Conservation (phyloP, 2,329 filamentous ascomycete genomes). For the Alternaria incomplexa region DNA sequence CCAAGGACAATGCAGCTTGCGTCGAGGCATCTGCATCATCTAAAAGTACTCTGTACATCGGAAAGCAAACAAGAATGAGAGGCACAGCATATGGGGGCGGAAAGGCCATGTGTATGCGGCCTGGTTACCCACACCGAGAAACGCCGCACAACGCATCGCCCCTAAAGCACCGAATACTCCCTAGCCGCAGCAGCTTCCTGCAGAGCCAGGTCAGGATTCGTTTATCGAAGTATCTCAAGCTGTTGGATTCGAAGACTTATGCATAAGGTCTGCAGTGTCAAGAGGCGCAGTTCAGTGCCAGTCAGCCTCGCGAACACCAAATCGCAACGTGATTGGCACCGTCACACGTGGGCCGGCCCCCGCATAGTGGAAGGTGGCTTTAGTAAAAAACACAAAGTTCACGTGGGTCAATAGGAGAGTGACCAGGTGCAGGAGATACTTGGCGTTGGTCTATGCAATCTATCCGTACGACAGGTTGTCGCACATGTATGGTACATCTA, state of each 20-base stretch:
- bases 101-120: constrained; percentile 14
- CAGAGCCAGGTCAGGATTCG: background rate
- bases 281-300: constrained; percentile 1
- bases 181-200: background rate
- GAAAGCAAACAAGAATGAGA: constrained; percentile 15
- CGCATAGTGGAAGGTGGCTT: constrained; percentile 1
- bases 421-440: constrained; percentile 2
- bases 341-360: constrained; percentile 6
- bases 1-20: constrained; percentile 11
- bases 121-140: constrained; percentile 2
- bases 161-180: constrained; percentile 9
- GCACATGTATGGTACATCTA: constrained; percentile 7
- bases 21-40: constrained; percentile 4
- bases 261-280: background rate
- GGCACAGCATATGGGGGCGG: constrained; percentile 20
- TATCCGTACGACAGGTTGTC: constrained; percentile 12
- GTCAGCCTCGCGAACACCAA: constrained; percentile 4
- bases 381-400: background rate
- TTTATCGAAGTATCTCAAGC: background rate
- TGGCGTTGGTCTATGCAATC: constrained; percentile 9
- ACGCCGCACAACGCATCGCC: constrained; percentile 8
- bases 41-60: constrained; percentile 6
- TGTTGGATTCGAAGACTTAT: constrained; percentile 1
- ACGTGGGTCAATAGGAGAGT: constrained; percentile 2
- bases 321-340: constrained; percentile 11